Base-by-base conservation (phyloP, 129 eudicot species). In the Lonicera japonica region DNA sequence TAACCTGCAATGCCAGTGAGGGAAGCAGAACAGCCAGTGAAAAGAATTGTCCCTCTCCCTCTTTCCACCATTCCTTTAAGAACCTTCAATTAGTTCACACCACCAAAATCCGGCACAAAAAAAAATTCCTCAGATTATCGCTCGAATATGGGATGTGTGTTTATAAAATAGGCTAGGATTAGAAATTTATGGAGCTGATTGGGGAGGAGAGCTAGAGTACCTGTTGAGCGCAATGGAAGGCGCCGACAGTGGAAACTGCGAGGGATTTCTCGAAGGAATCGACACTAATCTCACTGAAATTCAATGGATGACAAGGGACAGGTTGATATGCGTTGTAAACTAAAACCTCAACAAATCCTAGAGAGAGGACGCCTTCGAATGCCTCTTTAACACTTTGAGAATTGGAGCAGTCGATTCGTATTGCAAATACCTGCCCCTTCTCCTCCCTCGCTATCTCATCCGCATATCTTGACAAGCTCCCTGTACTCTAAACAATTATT, bases 401-500 rank as follows among this genome's bases (percentile, higher is more conserved):
- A 0, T 82, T 84, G 25, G 97, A 86, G 67, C 97, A 89, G 71
- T 89, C 97, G 48, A 89, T 89, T 67, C 95, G 77, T 58, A 89
- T 89, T 2, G 97, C 97, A 47, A 77, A 89, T 47, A 89, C 96
- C 64, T 89, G 95, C 0, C 85, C 83, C 56, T 89, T 89, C 57
- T 82, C 96, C 34, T 85, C 96, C 61, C 95, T 21, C 11, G 96
- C 96, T 60, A 89, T 89, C 75, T 89, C 96, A 14, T 85, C 95
- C 0, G 95, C 96, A 66, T 85, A 77, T 79, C 80, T 68, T 5
- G 96, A 85, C 43, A 89, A 69, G 59, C 89, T 85, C 41, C 76
- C 96, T 89, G 83, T 13, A 24, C n/a, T 21, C 0, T 54, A 1
- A 17, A 52, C 21, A 23, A 45, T 51, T 22, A 43, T 21, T 54